A percentile compares a stretch with the other conserved stretches of the same genome.
phyloP scores from a whole-genome alignment of 2,329 filamentous ascomycete genomes.

The Bipolaris cookei region DNA sequence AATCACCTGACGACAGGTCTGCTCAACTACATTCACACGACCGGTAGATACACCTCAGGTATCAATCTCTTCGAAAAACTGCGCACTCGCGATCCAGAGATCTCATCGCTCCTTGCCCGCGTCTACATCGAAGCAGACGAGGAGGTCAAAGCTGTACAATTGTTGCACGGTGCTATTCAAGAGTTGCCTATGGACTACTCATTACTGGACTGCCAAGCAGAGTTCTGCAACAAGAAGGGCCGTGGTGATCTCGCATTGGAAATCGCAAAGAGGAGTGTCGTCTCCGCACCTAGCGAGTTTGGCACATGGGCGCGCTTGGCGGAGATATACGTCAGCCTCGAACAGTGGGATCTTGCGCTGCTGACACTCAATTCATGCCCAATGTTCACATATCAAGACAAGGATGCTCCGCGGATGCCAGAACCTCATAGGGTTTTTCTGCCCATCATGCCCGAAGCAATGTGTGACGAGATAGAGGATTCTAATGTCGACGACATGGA shows the following conservation, averaged over 20 bases:
- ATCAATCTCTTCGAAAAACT: constrained; percentile 99
- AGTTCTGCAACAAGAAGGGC: constrained; percentile 88
- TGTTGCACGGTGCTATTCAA: constrained; percentile 86
- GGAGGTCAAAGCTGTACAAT: constrained; percentile 90
- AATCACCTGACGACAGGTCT: constrained; percentile 96
- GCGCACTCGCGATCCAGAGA: constrained; percentile 85
- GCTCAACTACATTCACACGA: constrained; percentile 92
- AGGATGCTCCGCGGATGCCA: constrained; percentile 92
- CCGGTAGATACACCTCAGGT: constrained; percentile 89
- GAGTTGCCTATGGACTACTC: constrained; percentile 98
- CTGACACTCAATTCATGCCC: constrained; percentile 97
- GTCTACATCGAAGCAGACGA: constrained; percentile 95
- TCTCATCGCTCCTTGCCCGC: constrained; percentile 88
- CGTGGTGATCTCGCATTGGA: constrained; percentile 86
- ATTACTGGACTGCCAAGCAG: constrained; percentile 90
- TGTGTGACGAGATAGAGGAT: constrained; percentile 95
- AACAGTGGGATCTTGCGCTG: constrained; percentile 95
- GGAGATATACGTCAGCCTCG: constrained; percentile 90
- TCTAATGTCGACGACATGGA: constrained; percentile 79
- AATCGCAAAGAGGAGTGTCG: constrained; percentile 91
- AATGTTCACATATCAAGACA: constrained; percentile 99
- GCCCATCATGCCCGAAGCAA: constrained; percentile 84
- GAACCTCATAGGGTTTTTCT: constrained; percentile 87
- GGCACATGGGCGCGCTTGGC: constrained; percentile 94
- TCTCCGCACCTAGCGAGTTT: constrained; percentile 95